Conservation (phyloP, 2,329 filamentous ascomycete species). For the Fusarium heterosporum region DNA sequence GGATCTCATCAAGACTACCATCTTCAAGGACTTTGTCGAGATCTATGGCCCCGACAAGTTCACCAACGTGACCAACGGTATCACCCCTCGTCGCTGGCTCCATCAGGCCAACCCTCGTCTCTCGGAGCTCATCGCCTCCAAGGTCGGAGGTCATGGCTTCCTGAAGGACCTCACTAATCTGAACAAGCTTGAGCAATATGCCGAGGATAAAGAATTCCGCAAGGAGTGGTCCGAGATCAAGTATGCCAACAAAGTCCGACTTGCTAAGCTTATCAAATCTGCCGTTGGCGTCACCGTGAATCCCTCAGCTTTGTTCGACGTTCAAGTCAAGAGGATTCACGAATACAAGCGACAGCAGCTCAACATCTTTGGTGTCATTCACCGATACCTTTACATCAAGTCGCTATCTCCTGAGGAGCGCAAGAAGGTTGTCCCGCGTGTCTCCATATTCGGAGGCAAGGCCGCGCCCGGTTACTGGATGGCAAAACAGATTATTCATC, state of each 20-base stretch:
- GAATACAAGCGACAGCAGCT: slow-evolving; percentile 99
- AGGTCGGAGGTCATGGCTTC: slow-evolving; percentile 84
- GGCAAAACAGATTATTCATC: slow-evolving; percentile 98
- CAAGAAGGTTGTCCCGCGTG: slow-evolving; percentile 87
- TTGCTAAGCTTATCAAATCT: slow-evolving; percentile 91
- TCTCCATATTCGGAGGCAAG: slow-evolving; percentile 97
- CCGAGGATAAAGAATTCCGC: slow-evolving; percentile 89
- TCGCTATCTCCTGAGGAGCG: slow-evolving; percentile 83
- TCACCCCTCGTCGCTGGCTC: slow-evolving; percentile 94
- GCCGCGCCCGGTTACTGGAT: slow-evolving; percentile 99
- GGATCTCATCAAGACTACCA: slow-evolving; percentile 97
- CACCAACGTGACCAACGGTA: slow-evolving; percentile 98
- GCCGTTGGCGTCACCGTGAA: slow-evolving; percentile 85
- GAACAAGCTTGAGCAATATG: slow-evolving; percentile 84
- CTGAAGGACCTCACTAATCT: slow-evolving; percentile 90
- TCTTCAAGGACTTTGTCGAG: slow-evolving; percentile 98
- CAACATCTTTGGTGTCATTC: slow-evolving; percentile 98
- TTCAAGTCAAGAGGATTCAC: slow-evolving; percentile 98
- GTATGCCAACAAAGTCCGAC: slow-evolving; percentile 90
- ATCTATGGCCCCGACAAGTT: slow-evolving; percentile 98
- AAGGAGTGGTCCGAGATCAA: slow-evolving; percentile 98
- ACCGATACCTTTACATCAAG: slow-evolving; percentile 92
- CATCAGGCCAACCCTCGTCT: slow-evolving; percentile 96
- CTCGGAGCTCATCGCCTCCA: slow-evolving; percentile 91
- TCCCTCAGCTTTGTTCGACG: slow-evolving; percentile 89